Conservation (phyloP, 257 asterid genomes). For the Sherardia arvensis region DNA sequence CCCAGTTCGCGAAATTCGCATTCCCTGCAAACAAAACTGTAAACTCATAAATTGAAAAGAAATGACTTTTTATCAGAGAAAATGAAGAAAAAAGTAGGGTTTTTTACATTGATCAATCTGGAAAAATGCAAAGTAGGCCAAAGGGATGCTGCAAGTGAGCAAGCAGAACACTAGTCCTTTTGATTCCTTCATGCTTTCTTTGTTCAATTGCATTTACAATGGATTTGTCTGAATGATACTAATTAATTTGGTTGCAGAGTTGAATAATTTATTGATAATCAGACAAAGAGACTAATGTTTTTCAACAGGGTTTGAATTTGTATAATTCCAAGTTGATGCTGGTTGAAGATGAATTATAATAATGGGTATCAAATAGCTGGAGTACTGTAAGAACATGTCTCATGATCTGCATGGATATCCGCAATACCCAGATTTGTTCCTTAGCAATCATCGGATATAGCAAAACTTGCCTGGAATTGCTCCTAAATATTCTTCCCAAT, state of each 20-base stretch:
- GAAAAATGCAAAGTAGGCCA: slow-evolving; percentile 11
- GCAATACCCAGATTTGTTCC: not conserved
- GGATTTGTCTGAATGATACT: not conserved
- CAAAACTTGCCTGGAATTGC: no score
- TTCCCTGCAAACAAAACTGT: not conserved
- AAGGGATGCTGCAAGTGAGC: slow-evolving; percentile 10
- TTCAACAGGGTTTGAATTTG: not conserved
- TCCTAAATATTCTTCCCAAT: no score
- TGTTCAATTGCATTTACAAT: not conserved
- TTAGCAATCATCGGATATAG: not conserved
- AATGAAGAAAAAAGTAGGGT: not conserved
- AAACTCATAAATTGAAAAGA: not conserved
- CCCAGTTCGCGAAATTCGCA: not conserved
- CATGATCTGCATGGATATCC: not conserved
- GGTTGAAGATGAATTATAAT: not conserved
- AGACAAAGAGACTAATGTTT: not conserved
- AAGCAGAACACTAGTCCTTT: slow-evolving; percentile 5
- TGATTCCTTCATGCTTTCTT: slow-evolving; percentile 13
- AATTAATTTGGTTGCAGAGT: not conserved
- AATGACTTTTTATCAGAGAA: not conserved
- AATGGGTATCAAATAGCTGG: not conserved
- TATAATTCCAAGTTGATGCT: not conserved
- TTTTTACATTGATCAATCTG: slow-evolving; percentile 15
- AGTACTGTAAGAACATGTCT: not conserved
- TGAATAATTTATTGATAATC: not conserved